phyloP scores from a whole-genome alignment of 2,329 filamentous ascomycete species.

The Furcasterigmium sp. region DNA sequence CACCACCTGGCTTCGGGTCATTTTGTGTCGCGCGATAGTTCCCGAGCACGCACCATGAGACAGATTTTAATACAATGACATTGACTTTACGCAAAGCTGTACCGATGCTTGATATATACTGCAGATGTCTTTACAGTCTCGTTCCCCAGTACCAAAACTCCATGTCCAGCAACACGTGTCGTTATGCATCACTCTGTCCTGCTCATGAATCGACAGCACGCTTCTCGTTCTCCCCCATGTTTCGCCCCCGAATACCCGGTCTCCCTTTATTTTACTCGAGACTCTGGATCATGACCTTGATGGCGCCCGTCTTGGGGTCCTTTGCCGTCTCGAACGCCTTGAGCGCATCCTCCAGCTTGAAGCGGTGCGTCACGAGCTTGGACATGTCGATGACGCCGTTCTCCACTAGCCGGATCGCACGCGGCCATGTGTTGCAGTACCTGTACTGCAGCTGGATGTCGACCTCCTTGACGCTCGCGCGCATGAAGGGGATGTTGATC shows the following conservation, averaged over 20 bases:
- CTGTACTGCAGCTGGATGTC: conserved; percentile 96
- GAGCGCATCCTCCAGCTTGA: conserved; percentile 76
- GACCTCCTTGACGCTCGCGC: conserved; percentile 82
- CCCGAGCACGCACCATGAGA: too few relatives aligned
- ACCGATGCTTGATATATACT: too few relatives aligned
- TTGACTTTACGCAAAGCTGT: too few relatives aligned
- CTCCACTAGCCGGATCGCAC: conserved; percentile 82
- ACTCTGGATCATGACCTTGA: conserved; percentile 93
- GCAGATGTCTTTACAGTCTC: too few relatives aligned
- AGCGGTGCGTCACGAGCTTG: conserved; percentile 84
- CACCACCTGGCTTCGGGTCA: too few relatives aligned
- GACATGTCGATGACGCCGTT: conserved; percentile 77
- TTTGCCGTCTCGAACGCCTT: conserved; percentile 87
- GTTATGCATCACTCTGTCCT: too few relatives aligned
- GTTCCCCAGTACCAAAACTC: too few relatives aligned
- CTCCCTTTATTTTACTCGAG: conserved; percentile 33
- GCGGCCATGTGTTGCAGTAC: conserved; percentile 93
- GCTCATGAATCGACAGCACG: too few relatives aligned
- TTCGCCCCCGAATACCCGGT: neutral
- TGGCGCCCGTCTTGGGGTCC: conserved; percentile 87
- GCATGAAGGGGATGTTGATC: conserved; percentile 94
- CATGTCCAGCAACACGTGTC: too few relatives aligned
- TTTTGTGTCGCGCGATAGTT: too few relatives aligned
- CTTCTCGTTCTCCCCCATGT: too few relatives aligned
- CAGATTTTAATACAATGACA: too few relatives aligned